Percentiles rank a stretch among this genome's conserved stretches.
These are phyloP conservation scores for Cladosporium phlei DNA, from an alignment of 2,329 filamentous ascomycete species.

Conservation along the genomic window DNA sequence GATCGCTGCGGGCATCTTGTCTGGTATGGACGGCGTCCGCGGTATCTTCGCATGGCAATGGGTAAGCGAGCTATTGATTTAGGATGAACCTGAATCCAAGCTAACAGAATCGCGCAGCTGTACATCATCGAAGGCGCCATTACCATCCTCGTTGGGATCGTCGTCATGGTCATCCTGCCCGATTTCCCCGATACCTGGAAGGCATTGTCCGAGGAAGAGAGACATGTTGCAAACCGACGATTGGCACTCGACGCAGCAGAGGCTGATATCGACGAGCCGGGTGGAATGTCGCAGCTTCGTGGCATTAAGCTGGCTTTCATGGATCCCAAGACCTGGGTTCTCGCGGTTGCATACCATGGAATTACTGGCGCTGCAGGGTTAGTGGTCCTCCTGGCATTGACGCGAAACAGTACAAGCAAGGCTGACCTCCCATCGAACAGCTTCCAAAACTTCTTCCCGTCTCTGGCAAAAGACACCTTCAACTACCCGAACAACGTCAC, in stretches of 20 bases:
- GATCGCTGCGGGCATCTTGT: conserved; percentile 57
- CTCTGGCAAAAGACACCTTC: conserved; percentile 54
- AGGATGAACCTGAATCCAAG: conserved; percentile 33
- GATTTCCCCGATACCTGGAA: conserved; percentile 51
- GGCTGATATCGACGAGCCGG: conserved; percentile 46
- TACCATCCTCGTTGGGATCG: conserved; percentile 48
- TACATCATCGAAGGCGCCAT: conserved; percentile 53
- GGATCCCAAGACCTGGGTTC: conserved; percentile 48
- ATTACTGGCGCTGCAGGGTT: conserved; percentile 47
- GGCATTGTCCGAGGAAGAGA: conserved; percentile 50
- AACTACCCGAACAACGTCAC: conserved; percentile 60
- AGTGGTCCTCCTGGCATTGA: conserved; percentile 21
- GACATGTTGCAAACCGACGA: conserved; percentile 47
- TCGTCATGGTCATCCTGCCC: conserved; percentile 51
- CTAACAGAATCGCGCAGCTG: not conserved
- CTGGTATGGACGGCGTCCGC: conserved; percentile 55
- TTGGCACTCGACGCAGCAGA: conserved; percentile 49
- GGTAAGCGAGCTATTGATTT: conserved; percentile 33
- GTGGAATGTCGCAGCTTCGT: conserved; percentile 44
- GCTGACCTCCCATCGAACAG: conserved; percentile 10
- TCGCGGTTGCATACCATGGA: conserved; percentile 43
- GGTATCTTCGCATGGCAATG: conserved; percentile 56
- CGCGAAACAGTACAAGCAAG: no score
- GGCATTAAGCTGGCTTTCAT: conserved; percentile 50
- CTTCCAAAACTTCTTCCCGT: conserved; percentile 34